phyloP scores from a whole-genome alignment of 106 monocot species.

The Phalaenopsis equestris region DNA sequence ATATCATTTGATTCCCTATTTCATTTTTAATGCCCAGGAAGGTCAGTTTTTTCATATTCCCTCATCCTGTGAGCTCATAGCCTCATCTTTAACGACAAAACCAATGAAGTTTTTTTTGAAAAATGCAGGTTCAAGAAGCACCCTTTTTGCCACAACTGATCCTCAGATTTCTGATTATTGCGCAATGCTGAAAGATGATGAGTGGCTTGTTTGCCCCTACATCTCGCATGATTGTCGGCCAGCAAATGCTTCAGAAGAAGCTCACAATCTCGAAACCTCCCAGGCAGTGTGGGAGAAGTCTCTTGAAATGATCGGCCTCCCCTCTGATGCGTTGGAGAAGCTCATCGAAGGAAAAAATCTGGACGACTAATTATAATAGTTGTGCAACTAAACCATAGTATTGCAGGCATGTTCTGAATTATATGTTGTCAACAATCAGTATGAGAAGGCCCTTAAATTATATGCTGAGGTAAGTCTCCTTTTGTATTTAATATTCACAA shows the following conservation, averaged over 20 bases:
- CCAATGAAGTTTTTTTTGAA: background rate
- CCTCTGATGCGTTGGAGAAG: constrained; percentile 67
- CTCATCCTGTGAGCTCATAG: background rate
- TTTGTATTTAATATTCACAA: background rate
- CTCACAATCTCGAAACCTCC: constrained; percentile 80
- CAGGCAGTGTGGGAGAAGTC: constrained; percentile 80
- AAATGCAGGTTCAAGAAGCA: constrained; percentile 74
- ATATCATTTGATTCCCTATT: constrained; percentile 24
- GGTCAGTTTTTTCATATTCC: background rate
- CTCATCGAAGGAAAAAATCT: constrained; percentile 63
- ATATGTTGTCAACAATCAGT: constrained; percentile 70
- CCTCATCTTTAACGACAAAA: background rate
- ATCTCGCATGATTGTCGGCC: constrained; percentile 80
- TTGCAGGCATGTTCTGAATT: constrained; percentile 81
- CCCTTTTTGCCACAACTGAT: constrained; percentile 75
- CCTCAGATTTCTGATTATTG: constrained; percentile 90
- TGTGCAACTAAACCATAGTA: background rate
- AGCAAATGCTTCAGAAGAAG: constrained; percentile 81
- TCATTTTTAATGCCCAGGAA: constrained; percentile 23
- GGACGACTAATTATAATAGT: background rate
- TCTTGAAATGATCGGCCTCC: constrained; percentile 72
- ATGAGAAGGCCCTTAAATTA: constrained; percentile 73
- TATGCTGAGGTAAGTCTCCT: constrained; percentile 68
- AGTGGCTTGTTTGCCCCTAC: constrained; percentile 90
- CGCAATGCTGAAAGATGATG: constrained; percentile 59